Base-by-base conservation (phyloP, 2,329 filamentous ascomycete species). In the Fusarium tjaetaba region DNA sequence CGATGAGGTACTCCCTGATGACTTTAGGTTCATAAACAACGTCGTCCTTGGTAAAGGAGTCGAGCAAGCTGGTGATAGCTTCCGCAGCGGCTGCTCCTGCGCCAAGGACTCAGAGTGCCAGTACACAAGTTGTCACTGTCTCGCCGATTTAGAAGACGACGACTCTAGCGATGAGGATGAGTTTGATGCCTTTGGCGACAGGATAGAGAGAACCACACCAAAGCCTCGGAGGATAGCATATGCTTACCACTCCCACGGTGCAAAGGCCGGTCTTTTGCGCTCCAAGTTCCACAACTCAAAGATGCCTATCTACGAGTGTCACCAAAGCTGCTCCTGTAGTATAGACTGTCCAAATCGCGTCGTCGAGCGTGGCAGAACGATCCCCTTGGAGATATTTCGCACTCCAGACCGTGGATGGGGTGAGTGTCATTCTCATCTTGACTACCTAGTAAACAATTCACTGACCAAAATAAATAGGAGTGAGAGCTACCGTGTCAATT, bases 251-350 rank as follows among this genome's bases (percentile, higher is more conserved):
- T 83, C 85, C 10, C 84, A 84, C 30, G 90, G 90, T 1, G 74
- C 76, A 16, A 87, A 86, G 64, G 84, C 85, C 3, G 89, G 88
- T 1, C 83, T 87, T 24, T 80, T 93, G 49, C 84, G 88, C 24
- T 84, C 84, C 32, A 84, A 84, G 48, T 83, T 88, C 48, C 83
- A 91, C 18, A 75, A 85, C 30, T 89, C 88, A 32, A 85, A 88
- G 43, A 80, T 87, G 39, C 89, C 92, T 0, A 92, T 97, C 65
- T 96, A 95, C 81, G 94, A 97, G 78, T 97, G 94, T 79, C 94
- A 96, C 75, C 84, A 87, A 5, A 88, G 87, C 14, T 97, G 94
- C 81, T 84, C 82, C 6, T 97, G 94, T 76, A 87, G 86, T 5
- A 78, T 81, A 0, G 74, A 83, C 24, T 97, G 94, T 76, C 91